Evolutionary conservation across 345 rosid species (phyloP).

Genomic region (Leavenworthia alabamica): DNA sequence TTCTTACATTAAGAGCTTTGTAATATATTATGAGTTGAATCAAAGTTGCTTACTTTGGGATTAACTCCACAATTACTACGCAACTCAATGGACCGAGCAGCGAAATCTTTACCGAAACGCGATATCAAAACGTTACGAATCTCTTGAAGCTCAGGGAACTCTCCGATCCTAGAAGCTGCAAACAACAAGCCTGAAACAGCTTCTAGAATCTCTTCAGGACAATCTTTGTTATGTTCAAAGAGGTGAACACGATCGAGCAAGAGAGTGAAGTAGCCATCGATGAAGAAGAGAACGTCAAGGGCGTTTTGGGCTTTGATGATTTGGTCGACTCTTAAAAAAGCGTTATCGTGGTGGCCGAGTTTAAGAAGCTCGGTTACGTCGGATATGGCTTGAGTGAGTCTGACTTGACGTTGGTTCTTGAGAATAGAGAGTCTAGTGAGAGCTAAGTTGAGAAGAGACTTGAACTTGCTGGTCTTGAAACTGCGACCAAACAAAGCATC

Average conservation of each 20-base stretch:
- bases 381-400: slow-evolving; percentile 49
- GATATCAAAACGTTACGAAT: slow-evolving; percentile 55
- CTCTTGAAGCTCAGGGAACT: slow-evolving; percentile 87
- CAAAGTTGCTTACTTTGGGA: slow-evolving; percentile 38
- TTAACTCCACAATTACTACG: slow-evolving; percentile 69
- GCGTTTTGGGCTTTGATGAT: slow-evolving; percentile 61
- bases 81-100: slow-evolving; percentile 63
- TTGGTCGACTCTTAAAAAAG: slow-evolving; percentile 54
- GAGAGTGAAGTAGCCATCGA: slow-evolving; percentile 61
- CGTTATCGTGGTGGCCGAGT: slow-evolving; percentile 59
- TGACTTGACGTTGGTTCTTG: slow-evolving; percentile 62
- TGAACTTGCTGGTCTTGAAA: slow-evolving; percentile 63
- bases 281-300: slow-evolving; percentile 54
- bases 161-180: slow-evolving; percentile 80
- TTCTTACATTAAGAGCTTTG: background rate
- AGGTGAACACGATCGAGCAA: slow-evolving; percentile 57
- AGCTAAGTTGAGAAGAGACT: slow-evolving; percentile 50
- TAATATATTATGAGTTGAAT: background rate
- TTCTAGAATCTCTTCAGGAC: slow-evolving; percentile 78
- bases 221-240: slow-evolving; percentile 56
- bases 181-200: slow-evolving; percentile 62
- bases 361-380: slow-evolving; percentile 78
- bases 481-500: slow-evolving; percentile 63
- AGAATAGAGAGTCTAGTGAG: slow-evolving; percentile 61
- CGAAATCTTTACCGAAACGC: slow-evolving; percentile 74